These are phyloP conservation scores for Bryoglossum gracile DNA, from an alignment of 495 filamentous ascomycete genomes.

Conservation along the genomic window DNA sequence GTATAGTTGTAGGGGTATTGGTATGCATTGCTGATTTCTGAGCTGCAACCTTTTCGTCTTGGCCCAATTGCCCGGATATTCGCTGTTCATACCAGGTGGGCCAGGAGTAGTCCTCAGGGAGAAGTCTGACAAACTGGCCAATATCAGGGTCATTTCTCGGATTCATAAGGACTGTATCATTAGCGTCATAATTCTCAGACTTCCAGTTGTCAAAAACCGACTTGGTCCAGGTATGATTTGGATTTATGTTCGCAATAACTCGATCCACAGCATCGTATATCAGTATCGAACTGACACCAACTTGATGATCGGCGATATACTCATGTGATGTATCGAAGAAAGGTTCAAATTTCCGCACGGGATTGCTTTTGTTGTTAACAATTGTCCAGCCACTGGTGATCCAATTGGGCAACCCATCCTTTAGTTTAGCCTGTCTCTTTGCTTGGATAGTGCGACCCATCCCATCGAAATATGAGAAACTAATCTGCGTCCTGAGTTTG, in stretches of 20 bases:
- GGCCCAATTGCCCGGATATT: background rate
- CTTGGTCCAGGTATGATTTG: constrained; percentile 25
- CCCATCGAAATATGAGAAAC: too few species aligned
- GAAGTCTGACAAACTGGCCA: constrained; percentile 11
- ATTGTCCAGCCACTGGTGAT: constrained; percentile 25
- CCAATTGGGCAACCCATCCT: too few species aligned
- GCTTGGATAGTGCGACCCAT: too few species aligned
- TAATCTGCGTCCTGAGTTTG: too few species aligned
- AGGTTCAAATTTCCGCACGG: constrained; percentile 23
- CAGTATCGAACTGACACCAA: constrained; percentile 9
- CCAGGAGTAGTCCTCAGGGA: background rate
- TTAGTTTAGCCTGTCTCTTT: too few species aligned
- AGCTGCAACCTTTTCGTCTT: constrained; percentile 7
- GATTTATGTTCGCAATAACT: constrained; percentile 6
- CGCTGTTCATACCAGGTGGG: constrained; percentile 9
- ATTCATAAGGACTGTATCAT: constrained; percentile 24
- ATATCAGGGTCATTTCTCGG: constrained; percentile 22
- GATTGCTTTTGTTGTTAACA: constrained; percentile 24
- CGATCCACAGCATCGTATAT: constrained; percentile 25
- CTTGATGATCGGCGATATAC: background rate
- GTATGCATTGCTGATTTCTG: constrained; percentile 18
- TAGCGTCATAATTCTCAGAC: constrained; percentile 16
- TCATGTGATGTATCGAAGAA: constrained; percentile 15
- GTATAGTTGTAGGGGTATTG: constrained; percentile 20
- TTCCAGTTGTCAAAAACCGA: constrained; percentile 19